phyloP scores from a whole-genome alignment of 352 stramenopile genomes.

The Lagenidium giganteum region DNA sequence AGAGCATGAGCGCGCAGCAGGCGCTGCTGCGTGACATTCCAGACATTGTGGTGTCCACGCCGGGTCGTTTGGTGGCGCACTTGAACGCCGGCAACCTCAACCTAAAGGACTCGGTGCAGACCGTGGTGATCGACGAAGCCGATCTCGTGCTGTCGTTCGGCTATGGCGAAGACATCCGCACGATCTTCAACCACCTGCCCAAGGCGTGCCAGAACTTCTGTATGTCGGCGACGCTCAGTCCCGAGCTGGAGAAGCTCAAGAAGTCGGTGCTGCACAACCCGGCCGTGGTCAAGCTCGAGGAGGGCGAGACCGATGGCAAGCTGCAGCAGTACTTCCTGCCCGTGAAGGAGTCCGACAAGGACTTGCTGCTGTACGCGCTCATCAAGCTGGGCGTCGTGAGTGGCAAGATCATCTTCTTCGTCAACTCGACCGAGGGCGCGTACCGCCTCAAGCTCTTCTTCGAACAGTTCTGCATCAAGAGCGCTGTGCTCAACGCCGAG shows the following conservation, averaged over 20 bases:
- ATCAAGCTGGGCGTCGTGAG: conserved; percentile 97
- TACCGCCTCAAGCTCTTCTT: conserved; percentile 99
- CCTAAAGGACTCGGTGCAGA: conserved; percentile 91
- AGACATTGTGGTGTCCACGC: conserved; percentile 94
- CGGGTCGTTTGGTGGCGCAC: conserved; percentile 90
- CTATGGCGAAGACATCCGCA: conserved; percentile 90
- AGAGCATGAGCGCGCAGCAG: conserved; percentile 88
- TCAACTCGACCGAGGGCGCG: conserved; percentile 92
- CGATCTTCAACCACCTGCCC: conserved; percentile 93
- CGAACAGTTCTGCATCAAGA: conserved; percentile 98
- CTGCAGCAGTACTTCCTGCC: conserved; percentile 96
- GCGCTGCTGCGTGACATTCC: conserved; percentile 80
- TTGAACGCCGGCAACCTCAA: conserved; percentile 74
- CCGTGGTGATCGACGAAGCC: conserved; percentile 97
- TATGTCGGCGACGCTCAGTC: conserved; percentile 97
- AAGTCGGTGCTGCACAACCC: conserved; percentile 96
- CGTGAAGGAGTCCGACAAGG: conserved; percentile 90
- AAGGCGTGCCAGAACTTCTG: conserved; percentile 98
- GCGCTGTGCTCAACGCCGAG: conserved; percentile 98
- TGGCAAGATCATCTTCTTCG: conserved; percentile 98
- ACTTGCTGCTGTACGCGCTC: conserved; percentile 97
- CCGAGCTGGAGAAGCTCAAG: conserved; percentile 96
- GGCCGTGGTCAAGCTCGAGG: conserved; percentile 96
- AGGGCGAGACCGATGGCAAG: conserved; percentile 84
- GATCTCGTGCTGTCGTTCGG: conserved; percentile 98